Percentiles rank a stretch among this genome's conserved stretches.
Evolutionary conservation across 2,329 filamentous ascomycete species (phyloP).

Genomic region (Trichoderma sp.): DNA sequence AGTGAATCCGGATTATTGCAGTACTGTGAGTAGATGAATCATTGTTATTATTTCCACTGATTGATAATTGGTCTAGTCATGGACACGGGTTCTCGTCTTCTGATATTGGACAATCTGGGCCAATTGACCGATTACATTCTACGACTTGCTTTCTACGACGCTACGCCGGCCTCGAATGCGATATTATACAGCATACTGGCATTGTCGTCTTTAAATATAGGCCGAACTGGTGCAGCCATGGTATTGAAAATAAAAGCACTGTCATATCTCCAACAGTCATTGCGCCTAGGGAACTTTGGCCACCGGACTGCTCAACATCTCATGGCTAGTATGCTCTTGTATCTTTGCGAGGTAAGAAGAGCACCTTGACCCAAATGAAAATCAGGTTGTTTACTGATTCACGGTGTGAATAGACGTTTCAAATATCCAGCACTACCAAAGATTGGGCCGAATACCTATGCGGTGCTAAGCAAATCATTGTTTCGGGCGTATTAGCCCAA

Average conservation of each 20-base stretch:
- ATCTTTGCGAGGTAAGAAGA: not conserved
- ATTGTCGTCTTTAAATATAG: not conserved
- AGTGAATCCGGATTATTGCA: not conserved
- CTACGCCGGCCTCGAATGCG: not conserved
- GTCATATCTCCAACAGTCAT: not conserved
- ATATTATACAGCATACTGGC: not conserved
- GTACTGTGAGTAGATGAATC: not conserved
- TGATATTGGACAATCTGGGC: not conserved
- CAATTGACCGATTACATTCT: not conserved
- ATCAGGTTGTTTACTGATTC: not conserved
- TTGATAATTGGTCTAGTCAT: not conserved
- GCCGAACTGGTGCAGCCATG: not conserved
- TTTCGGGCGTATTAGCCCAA: not conserved
- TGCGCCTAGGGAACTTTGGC: not conserved
- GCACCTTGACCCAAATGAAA: not conserved
- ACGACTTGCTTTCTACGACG: not conserved
- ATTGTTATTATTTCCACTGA: too few relatives aligned
- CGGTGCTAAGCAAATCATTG: not conserved
- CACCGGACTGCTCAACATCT: not conserved
- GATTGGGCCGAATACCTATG: constrained; percentile 2
- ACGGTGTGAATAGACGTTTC: not conserved
- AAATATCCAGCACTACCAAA: not conserved
- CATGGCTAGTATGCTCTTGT: constrained; percentile 6
- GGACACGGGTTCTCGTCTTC: not conserved
- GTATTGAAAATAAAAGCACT: not conserved